These are phyloP conservation scores for Hypocreales sp. DNA, from an alignment of 2,329 filamentous ascomycete species.

Conservation along the genomic window DNA sequence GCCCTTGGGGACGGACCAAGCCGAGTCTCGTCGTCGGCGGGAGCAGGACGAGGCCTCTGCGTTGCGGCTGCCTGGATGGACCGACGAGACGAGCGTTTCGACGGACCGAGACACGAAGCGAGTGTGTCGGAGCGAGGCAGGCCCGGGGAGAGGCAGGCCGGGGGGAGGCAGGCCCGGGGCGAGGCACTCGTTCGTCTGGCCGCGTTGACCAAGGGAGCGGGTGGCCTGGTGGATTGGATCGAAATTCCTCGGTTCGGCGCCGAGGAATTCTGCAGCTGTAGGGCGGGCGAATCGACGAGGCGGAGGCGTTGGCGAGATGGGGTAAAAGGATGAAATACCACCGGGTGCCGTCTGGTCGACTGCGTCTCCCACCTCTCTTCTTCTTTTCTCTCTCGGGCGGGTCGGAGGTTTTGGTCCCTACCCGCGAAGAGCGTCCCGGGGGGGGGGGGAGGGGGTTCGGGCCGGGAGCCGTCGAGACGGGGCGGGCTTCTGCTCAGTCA, in stretches of 20 bases:
- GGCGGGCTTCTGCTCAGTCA: slow-evolving; percentile 18
- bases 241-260: slow-evolving; percentile 26
- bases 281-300: slow-evolving; percentile 8
- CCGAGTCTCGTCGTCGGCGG: too few species aligned
- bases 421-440: slow-evolving; percentile 12
- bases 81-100: too few species aligned
- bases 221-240: slow-evolving; percentile 13
- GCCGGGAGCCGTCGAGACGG: slow-evolving; percentile 7
- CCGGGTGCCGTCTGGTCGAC: slow-evolving; percentile 20
- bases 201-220: slow-evolving; percentile 15
- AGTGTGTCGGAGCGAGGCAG: too few species aligned
- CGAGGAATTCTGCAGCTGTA: slow-evolving; percentile 23
- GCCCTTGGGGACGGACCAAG: too few species aligned
- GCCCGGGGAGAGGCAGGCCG: too few species aligned
- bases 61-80: too few species aligned
- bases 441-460: slow-evolving; percentile 5
- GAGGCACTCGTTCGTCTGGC: too few species aligned
- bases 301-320: slow-evolving; percentile 6
- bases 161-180: too few species aligned
- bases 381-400: slow-evolving; percentile 7
- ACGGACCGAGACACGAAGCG: too few species aligned
- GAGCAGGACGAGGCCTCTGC: too few species aligned
- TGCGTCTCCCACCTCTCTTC: slow-evolving; percentile 11
- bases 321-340: slow-evolving; percentile 23
- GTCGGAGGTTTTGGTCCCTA: slow-evolving; percentile 13